Conservation (phyloP, 179 eudicot species). For the Sideroxylon spinosum region DNA sequence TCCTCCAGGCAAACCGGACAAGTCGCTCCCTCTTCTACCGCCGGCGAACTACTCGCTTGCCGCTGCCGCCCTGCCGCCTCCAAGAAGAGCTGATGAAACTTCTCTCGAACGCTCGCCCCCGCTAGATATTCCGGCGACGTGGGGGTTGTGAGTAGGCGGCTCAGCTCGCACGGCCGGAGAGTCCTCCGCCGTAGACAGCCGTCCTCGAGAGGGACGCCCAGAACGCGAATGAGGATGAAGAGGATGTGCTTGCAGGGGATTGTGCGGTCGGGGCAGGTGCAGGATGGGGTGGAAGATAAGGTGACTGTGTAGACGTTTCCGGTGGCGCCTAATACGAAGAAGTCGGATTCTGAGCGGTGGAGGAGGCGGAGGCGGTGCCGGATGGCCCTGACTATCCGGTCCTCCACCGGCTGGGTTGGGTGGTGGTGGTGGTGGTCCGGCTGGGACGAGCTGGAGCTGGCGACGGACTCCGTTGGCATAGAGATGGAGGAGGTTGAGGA, state of each 20-base stretch:
- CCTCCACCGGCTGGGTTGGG: slow-evolving; percentile 42
- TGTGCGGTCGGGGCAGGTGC: slow-evolving; percentile 86
- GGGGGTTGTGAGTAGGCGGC: slow-evolving; percentile 46
- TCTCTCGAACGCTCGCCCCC: slow-evolving; percentile 35
- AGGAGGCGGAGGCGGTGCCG: slow-evolving; percentile 68
- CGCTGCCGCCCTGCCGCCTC: slow-evolving; percentile 22
- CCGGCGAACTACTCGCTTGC: slow-evolving; percentile 10
- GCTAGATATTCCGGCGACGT: slow-evolving; percentile 46
- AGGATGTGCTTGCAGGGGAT: slow-evolving; percentile 86
- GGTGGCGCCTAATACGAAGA: slow-evolving; percentile 74
- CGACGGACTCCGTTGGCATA: slow-evolving; percentile 36
- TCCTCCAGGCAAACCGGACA: slow-evolving; percentile 93
- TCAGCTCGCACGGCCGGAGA: slow-evolving; percentile 58
- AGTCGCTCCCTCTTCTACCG: slow-evolving; percentile 39
- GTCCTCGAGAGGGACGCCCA: slow-evolving; percentile 62
- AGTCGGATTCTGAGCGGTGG: slow-evolving; percentile 61
- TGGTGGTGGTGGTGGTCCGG: slow-evolving; percentile 14
- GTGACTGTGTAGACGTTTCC: slow-evolving; percentile 77
- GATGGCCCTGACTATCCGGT: slow-evolving; percentile 60
- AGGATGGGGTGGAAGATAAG: slow-evolving; percentile 47
- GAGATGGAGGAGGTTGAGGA: slow-evolving; percentile 10
- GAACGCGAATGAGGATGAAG: slow-evolving; percentile 65
- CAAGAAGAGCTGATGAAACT: slow-evolving; percentile 52
- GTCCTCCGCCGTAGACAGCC: slow-evolving; percentile 48
- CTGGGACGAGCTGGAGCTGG: slow-evolving; percentile 28